Base-by-base conservation (phyloP, 441 rosid species). In the Adansonia madagascariensis region DNA sequence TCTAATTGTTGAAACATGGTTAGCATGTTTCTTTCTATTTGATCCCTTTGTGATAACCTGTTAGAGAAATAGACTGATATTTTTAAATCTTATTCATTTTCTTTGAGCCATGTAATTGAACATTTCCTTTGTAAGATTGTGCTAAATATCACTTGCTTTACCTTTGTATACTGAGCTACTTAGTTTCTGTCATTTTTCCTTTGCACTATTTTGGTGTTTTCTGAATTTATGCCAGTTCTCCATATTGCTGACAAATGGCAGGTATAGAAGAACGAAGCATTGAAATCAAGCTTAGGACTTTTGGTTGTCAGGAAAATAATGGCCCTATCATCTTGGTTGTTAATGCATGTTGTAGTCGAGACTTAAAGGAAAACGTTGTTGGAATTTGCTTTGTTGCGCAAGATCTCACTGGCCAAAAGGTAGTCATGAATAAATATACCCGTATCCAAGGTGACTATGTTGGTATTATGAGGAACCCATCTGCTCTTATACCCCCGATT, bases 331-430 rank as follows among this genome's bases (percentile, higher is more conserved):
- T 80, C 70, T 81, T 94, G 80, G 83, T 90, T 52, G 91, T 90
- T 78, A 94, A 89, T 80, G 88, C 93, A 65, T 94, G 98, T 83
- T 89, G 92, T 85, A 92, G 89, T 82, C 85, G 90, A 79, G 96
- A 90, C 76, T 68, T 73, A 18, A 75, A 69, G 78, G 91, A 82
- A 71, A 90, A 85, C 70, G 85, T 94, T 65, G 84, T 81, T 61
- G 98, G 98, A 31, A 84, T 92, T 73, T 94, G 98, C 85, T 92
- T 94, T 69, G 85, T 91, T 73, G 98, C 89, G 69, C 98, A 94
- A 88, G 97, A 92, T 83, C 79, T 92, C 63, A 92, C 94, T 0
- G 88, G 88, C 20, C 91, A 94, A 74, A 94, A 85, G 78, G 57
- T 75, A 78, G 80, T 86, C 67, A 79, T 73, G 73, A 92, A 91